Percentiles rank a stretch among this genome's conserved stretches.
Evolutionary conservation across 225 moss, liverwort and hornwort species (phyloP).

Genomic region (Pseudoscleropodium purum): DNA sequence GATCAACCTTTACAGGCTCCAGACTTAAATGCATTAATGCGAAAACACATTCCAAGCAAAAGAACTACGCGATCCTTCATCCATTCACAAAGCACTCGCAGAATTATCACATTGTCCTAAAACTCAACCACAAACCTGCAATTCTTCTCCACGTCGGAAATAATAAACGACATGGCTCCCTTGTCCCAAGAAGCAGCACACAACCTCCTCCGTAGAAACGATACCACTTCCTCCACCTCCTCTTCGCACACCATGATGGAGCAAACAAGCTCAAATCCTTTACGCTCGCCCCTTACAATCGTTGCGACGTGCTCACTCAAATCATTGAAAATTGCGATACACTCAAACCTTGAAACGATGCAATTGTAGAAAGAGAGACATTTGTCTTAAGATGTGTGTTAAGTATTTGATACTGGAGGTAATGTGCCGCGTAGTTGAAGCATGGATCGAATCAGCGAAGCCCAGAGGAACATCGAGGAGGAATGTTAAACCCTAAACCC

Average conservation of each 20-base stretch:
- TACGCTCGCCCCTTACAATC: neutral
- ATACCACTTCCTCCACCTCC: slow-evolving; percentile 43
- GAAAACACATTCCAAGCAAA: neutral
- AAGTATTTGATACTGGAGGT: neutral
- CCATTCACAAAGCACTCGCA: neutral
- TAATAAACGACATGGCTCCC: slow-evolving; percentile 21
- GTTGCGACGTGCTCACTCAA: neutral
- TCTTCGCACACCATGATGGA: slow-evolving; percentile 25
- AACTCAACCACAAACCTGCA: slow-evolving; percentile 27
- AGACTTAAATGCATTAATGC: neutral
- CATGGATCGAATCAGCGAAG: neutral
- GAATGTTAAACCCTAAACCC: neutral
- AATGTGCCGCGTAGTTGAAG: neutral
- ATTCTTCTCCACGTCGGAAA: slow-evolving; percentile 55
- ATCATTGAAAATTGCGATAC: neutral
- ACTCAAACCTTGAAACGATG: neutral
- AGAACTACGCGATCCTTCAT: neutral
- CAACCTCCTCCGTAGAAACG: slow-evolving; percentile 58
- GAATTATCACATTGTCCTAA: neutral
- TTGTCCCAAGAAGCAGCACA: slow-evolving; percentile 42
- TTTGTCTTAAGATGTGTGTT: too few species aligned
- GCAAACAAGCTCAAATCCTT: neutral
- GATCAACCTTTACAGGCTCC: neutral
- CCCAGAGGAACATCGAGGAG: neutral
- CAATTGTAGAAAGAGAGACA: neutral